Evolutionary conservation across 495 filamentous ascomycete genomes (phyloP), one percentile per base, ranked within the genome.

Genomic region (Penicillium silybi): DNA sequence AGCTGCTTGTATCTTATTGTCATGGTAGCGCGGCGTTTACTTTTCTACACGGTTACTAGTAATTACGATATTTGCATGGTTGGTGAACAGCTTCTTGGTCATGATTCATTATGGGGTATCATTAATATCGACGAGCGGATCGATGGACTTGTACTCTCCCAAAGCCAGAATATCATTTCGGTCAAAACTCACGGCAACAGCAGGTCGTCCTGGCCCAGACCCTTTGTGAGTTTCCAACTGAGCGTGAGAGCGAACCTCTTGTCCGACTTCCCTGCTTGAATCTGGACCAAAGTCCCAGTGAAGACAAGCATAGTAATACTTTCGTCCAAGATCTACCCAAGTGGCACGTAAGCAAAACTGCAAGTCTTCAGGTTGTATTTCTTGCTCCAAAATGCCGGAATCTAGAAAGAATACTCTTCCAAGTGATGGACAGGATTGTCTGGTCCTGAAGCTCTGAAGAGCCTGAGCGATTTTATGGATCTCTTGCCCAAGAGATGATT

Each of bases 391-490:
- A 15, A 75, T 53, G 13, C 41, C 46, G 9, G 55, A 50, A 29
- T 66, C 56, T 19, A 76, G 50, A 43, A 76, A 58, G 48, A 76
- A 70, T 6, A 76, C 66, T 10, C 56, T 65, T 11, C 67, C 70
- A 45, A 15, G 29, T 17, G 11, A 60, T 54, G 9, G 56, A 15
- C 2, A 20, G 26, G 20, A 38, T 16, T 2, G 11, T 25, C 25
- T 34, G 35, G 11, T 25, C 8, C 17, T 48, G 26, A 8, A 68
- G 34, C 8, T 19, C 10, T 0, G 46, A 15, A 39, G 54, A 53
- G 25, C 72, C 32, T 0, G 27, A 16, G 52, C 64, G 1, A 69
- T 22, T 6, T 54, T 45, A 27, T 59, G 52, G 20, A 75, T 59
- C 18, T 63, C 52, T 46, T 44, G 44, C 7, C 64, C 67, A 2